These are phyloP conservation scores for Rubroshorea leprosula DNA, from an alignment of 345 rosid genomes.

Conservation along the genomic window DNA sequence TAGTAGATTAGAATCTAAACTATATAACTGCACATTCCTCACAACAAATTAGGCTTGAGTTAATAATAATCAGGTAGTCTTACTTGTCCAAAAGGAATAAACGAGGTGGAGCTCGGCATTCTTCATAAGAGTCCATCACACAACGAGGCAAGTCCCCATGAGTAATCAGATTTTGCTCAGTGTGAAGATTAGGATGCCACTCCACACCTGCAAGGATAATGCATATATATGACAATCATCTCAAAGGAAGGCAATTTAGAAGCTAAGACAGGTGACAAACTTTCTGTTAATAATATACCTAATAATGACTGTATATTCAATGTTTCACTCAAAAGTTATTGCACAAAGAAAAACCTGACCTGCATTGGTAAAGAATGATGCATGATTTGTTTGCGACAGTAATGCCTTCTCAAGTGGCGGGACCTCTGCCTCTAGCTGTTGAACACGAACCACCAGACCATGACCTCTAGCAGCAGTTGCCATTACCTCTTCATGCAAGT, in stretches of 20 bases:
- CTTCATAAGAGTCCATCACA: slow-evolving; percentile 97
- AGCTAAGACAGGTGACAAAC: background rate
- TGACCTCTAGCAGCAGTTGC: slow-evolving; percentile 95
- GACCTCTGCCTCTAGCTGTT: slow-evolving; percentile 84
- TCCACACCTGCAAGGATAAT: slow-evolving; percentile 64
- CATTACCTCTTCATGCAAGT: slow-evolving; percentile 93
- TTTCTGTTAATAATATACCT: background rate
- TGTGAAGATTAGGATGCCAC: slow-evolving; percentile 75
- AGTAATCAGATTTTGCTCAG: slow-evolving; percentile 65
- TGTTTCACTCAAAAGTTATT: background rate
- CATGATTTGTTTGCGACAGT: slow-evolving; percentile 76
- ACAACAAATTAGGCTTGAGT: background rate
- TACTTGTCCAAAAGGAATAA: slow-evolving; percentile 95
- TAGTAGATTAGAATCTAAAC: background rate
- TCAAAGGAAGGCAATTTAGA: background rate
- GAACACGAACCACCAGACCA: slow-evolving; percentile 80
- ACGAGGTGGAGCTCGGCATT: slow-evolving; percentile 84
- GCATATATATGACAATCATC: background rate
- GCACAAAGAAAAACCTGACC: slow-evolving; percentile 34
- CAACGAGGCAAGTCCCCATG: slow-evolving; percentile 91
- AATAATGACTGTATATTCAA: background rate
- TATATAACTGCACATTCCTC: background rate
- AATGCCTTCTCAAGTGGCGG: slow-evolving; percentile 80
- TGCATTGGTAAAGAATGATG: slow-evolving; percentile 51
- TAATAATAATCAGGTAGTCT: slow-evolving; percentile 17